Evolutionary conservation across 2,329 filamentous ascomycete genomes (phyloP), one percentile per base, ranked within the genome.

Genomic region (Parafenestella ontariensis): DNA sequence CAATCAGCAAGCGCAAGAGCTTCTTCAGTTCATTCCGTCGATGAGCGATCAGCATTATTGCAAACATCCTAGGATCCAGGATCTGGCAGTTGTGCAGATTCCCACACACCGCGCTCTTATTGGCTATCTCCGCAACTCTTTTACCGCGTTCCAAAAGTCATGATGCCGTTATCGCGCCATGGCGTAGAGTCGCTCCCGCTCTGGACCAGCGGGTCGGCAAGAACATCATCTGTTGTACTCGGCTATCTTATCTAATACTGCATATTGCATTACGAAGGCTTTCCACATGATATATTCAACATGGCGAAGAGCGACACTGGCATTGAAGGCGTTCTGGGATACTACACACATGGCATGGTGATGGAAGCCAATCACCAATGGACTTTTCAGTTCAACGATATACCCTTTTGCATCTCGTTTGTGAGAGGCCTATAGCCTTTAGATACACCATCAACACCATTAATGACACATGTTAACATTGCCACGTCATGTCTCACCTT

Each of bases 1-100:
- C 71, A 52, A 68, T 79, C 40, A 71, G 74, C 47, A 81, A 81
- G 69, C 72, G 79, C 52, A 81, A 81, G 69, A 81, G 78, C 55
- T 76, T 82, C 53, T 61, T 80, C 51, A 69, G 71, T 20, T 77
- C 79, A 28, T 81, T 81, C 61, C 74, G 73, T 48, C 68, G 72
- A 55, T 66, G 34, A 62, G 26, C 44, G 13, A 29, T 29, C 21
- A 28, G 26, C 8, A n/a, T 34, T 31, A 28, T 11, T 31, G 28
- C n/a, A 20, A 29, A 49, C 46, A 42, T 46, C 36, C 9, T 17
- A 31, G 45, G 45, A 20, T 53, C 29, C 23, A 46, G 26, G 24
- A n/a, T n/a, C n/a, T n/a, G n/a, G n/a, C n/a, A n/a, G n/a, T n/a
- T 33, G 36, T 29, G 34, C 45, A 11, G 28, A 10, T 23, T 5